Evolutionary conservation across 495 filamentous ascomycete species (phyloP), one percentile per base, ranked within the genome.

Genomic region (Penicillium mononematosum): DNA sequence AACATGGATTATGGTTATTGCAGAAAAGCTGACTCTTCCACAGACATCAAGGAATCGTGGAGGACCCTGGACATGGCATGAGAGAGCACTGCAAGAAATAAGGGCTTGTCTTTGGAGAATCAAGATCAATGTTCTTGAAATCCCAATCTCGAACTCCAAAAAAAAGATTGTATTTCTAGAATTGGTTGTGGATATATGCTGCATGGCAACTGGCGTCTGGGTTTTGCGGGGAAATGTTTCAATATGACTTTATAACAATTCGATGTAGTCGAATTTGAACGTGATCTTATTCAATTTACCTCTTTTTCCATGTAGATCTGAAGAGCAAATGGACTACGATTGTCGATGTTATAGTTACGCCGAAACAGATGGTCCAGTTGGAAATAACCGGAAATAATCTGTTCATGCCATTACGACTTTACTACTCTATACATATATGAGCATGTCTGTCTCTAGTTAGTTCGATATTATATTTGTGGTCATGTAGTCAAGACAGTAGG

Each of bases 191-290:
- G 66, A 65, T 72, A 68, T 47, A 62, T 59, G 67, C 69, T 70
- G 75, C 75, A 77, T 77, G 70, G 67, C 65, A 72, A 63, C 62
- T 63, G 75, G 73, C 73, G 73, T 77, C 62, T 75, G 70, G 70
- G 20, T 55, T 54, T 62, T 73, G 60, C 57, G 55, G 58, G 62
- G 60, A 59, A 66, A 59, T 39, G 38, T 47, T 55, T 55, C 53
- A 16, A 55, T 55, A 53, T 53, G 53, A 55, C 50, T 59, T 39
- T 55, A 45, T 50, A 55, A 22, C 22, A 36, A 22, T 53, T 31
- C 43, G 53, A 46, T 22, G 32, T 36, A 36, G 12, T 55, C 29
- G 50, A 39, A 31, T 52, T 29, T 27, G 36, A 42, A 51, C 24
- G 55, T 51, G 39, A 51, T 34, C 27, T 22, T 24, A 50, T 56